Conservation (phyloP, 768 basidiomycete genomes). For the Macrolepiota dolichaula region DNA sequence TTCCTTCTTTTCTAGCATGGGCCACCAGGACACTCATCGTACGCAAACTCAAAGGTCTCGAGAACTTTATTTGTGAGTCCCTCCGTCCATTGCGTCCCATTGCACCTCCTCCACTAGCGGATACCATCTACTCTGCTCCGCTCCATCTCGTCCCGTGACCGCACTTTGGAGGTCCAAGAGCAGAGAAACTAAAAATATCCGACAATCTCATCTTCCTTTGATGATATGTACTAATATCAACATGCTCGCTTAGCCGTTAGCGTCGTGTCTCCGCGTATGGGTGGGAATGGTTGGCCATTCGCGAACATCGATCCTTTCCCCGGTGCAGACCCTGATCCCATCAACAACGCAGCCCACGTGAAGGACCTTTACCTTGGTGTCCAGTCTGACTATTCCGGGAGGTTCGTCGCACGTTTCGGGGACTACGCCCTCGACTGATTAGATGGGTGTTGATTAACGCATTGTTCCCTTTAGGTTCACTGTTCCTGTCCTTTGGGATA, state of each 20-base stretch:
- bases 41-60: conserved; percentile 88
- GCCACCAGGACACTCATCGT: conserved; percentile 88
- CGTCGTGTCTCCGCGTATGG: conserved; percentile 85
- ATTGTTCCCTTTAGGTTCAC: conserved; percentile 62
- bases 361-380: conserved; percentile 84
- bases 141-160: not conserved
- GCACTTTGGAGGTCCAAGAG: not conserved
- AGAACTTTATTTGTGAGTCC: conserved; percentile 72
- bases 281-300: conserved; percentile 84
- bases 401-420: conserved; percentile 32
- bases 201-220: not conserved
- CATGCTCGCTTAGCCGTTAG: conserved; percentile 54
- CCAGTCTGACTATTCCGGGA: conserved; percentile 66
- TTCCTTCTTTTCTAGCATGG: conserved; percentile 59
- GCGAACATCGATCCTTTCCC: conserved; percentile 65
- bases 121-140: not conserved
- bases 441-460: not conserved
- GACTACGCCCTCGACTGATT: not conserved
- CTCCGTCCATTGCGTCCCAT: not conserved
- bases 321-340: conserved; percentile 71
- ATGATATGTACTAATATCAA: conserved; percentile 5
- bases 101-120: not conserved
- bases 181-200: not conserved
- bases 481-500: conserved; percentile 92
- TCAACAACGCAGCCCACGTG: conserved; percentile 67